phyloP scores from a whole-genome alignment of 2,329 filamentous ascomycete species.

The Dothideomycetes sp. region DNA sequence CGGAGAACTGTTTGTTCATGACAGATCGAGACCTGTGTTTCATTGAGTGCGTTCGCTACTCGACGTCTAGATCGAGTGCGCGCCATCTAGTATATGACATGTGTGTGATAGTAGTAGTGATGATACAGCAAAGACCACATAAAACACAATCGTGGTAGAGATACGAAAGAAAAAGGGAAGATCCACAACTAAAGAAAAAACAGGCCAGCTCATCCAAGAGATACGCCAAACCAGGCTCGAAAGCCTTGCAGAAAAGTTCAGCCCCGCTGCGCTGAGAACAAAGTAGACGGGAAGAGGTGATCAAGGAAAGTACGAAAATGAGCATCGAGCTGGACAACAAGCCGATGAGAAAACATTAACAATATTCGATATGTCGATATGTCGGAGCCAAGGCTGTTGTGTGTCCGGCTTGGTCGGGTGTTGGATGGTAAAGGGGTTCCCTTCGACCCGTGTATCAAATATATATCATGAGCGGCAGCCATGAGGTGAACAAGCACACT shows the following conservation, averaged over 20 bases:
- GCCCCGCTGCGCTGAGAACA: slow-evolving; percentile 11
- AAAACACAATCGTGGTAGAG: slow-evolving; percentile 7
- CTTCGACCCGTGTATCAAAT: background rate
- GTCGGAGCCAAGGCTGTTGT: slow-evolving; percentile 4
- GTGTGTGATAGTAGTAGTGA: slow-evolving; percentile 11
- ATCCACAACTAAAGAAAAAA: slow-evolving; percentile 4
- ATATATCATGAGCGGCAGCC: slow-evolving; percentile 12
- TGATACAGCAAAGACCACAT: slow-evolving; percentile 15
- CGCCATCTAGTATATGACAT: slow-evolving; percentile 11
- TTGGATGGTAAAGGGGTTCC: too few relatives aligned
- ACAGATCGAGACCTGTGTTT: slow-evolving; percentile 1
- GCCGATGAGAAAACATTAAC: slow-evolving; percentile 12
- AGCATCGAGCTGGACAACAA: background rate
- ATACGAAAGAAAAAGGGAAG: slow-evolving; percentile 5
- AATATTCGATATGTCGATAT: slow-evolving; percentile 5
- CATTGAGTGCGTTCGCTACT: slow-evolving; percentile 9
- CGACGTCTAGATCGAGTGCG: slow-evolving; percentile 8
- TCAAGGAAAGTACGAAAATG: slow-evolving; percentile 9
- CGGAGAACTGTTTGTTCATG: background rate
- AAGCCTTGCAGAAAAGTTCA: slow-evolving; percentile 5
- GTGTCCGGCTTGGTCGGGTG: background rate
- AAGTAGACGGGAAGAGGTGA: slow-evolving; percentile 5
- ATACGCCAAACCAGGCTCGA: background rate
- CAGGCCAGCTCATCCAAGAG: background rate
- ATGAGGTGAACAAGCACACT: slow-evolving; percentile 6